phyloP scores from a whole-genome alignment of 306 rosid genomes.

The Pterocarpus macrocarpus region DNA sequence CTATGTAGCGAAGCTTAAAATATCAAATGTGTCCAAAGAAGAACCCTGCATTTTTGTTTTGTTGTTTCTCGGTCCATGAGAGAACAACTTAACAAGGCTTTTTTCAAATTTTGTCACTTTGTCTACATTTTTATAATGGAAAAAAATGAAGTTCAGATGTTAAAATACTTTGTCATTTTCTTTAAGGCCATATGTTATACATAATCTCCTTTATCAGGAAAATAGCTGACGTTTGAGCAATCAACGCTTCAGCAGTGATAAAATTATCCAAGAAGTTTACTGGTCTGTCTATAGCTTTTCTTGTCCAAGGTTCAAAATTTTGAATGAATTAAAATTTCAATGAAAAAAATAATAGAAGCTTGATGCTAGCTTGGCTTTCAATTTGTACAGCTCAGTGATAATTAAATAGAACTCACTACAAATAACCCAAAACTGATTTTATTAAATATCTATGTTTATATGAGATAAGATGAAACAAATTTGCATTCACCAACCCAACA shows the following conservation, averaged over 20 bases:
- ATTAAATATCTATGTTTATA: no score
- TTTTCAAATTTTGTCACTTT: constrained; percentile 24
- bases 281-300: background rate
- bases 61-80: constrained; percentile 37
- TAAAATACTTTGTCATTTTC: constrained; percentile 37
- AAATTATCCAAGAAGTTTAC: background rate
- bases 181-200: background rate
- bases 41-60: constrained; percentile 52
- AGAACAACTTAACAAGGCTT: constrained; percentile 37
- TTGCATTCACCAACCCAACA: no score
- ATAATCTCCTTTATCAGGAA: constrained; percentile 19
- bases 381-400: no score
- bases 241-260: background rate
- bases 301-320: no score
- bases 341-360: no score
- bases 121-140: background rate
- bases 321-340: no score
- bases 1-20: constrained; percentile 38
- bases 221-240: constrained; percentile 34
- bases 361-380: no score
- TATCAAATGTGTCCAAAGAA: constrained; percentile 59
- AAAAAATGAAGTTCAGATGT: constrained; percentile 29
- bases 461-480: no score
- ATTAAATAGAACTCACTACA: no score
- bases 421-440: no score